Evolutionary conservation across 257 asterid species (phyloP).

Genomic region (Solanum neorickii): DNA sequence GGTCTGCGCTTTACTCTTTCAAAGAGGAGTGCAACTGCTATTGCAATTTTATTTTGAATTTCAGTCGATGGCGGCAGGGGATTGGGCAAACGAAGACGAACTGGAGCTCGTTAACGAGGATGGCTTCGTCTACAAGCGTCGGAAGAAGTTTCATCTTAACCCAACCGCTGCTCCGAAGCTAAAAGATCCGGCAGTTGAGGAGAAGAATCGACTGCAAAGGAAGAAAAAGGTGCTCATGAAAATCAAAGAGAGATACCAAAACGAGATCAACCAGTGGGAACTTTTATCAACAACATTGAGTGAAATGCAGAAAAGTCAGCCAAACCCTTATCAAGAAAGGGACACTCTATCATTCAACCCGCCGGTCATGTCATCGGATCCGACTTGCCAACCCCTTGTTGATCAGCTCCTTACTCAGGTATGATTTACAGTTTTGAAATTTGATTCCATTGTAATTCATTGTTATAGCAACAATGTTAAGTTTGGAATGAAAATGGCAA

Average conservation of each 20-base stretch:
- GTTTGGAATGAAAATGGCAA: not conserved
- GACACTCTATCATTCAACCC: not conserved
- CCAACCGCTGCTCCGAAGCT: slow-evolving; percentile 27
- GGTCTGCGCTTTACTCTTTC: not conserved
- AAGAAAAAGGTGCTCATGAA: slow-evolving; percentile 48
- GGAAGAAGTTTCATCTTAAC: slow-evolving; percentile 36
- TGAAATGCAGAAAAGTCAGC: slow-evolving; percentile 28
- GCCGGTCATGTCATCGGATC: not conserved
- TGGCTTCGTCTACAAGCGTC: slow-evolving; percentile 59
- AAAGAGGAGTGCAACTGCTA: not conserved
- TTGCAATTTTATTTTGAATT: not conserved
- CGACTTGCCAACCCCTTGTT: slow-evolving; percentile 13
- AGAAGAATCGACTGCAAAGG: slow-evolving; percentile 39
- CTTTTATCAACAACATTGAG: slow-evolving; percentile 52
- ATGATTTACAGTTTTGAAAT: not conserved
- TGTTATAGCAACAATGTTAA: not conserved
- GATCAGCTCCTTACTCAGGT: slow-evolving; percentile 66
- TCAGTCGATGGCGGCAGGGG: slow-evolving; percentile 27
- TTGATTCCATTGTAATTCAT: not conserved
- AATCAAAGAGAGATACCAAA: slow-evolving; percentile 31
- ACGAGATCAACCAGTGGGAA: slow-evolving; percentile 66
- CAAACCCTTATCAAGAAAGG: not conserved
- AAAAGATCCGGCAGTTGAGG: slow-evolving; percentile 51
- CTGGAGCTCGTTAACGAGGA: slow-evolving; percentile 60
- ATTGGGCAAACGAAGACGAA: slow-evolving; percentile 30